Base-by-base conservation (phyloP, 1,139 yeast genomes). In the Yamadazyma diddensiae region DNA sequence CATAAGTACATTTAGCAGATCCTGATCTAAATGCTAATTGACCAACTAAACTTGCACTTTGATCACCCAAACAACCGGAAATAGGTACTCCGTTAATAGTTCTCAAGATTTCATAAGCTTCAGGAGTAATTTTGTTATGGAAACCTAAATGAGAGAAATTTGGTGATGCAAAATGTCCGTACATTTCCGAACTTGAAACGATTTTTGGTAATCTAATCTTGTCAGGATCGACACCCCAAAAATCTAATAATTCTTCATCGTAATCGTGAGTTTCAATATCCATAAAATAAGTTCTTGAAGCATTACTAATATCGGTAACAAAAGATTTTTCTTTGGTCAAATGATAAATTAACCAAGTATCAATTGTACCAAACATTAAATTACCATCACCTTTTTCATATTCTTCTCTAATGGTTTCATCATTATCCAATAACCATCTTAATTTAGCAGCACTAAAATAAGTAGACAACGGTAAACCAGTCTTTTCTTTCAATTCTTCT, bases 1-100 rank as follows among this genome's bases (percentile, higher is more conserved):
- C 97, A 54, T 88, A 90, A n/a, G 97, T 90, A 69, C 95, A 86
- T 61, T 90, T 90, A 25, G 96, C 96, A 33, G 83, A 78, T 36
- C 97, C 97, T 20, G 79, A 73, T 44, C 74, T 71, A 51, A 86
- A 77, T 2, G 96, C 96, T 58, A 86, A 62, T 60, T 90, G 97
- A 21, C 97, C 97, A 31, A 88, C 95, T 41, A 90, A 64, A 4
- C 97, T 94, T 3, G 97, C 90, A 38, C 92, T 79, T 65, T 90
- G 97, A 62, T 90, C 97, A 41, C 97, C 97, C 19, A 90, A 69
- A 60, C 95, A 86, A 24, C 97, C 97, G 49, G 87, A 76, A 38
- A 90, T 77, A 21, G 96, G 95, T 15, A 82, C 67, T 31, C 78
- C 82, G 33, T 62, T 57, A 38, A 78, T 63, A 25, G 69, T 62